Percentiles rank a stretch among this genome's conserved stretches.
Evolutionary conservation across 805 yeast genomes (phyloP).

Genomic region (Saccharomycopsis fibuligera): DNA sequence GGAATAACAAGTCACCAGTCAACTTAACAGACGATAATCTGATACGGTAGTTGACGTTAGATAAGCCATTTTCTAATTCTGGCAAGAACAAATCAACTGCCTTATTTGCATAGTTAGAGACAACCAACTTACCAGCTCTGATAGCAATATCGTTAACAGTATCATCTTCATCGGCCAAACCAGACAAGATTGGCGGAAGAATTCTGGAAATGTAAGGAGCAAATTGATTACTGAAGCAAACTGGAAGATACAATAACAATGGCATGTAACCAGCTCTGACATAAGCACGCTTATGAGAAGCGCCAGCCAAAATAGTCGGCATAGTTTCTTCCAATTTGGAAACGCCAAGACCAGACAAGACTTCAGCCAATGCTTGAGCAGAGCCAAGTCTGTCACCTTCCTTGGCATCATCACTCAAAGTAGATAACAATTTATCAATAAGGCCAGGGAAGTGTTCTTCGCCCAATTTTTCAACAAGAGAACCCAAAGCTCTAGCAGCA

Average conservation of each 20-base stretch:
- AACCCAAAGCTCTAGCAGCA: constrained; percentile 95
- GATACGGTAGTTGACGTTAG: constrained; percentile 77
- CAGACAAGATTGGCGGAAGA: constrained; percentile 86
- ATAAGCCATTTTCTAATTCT: constrained; percentile 84
- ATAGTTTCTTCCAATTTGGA: constrained; percentile 81
- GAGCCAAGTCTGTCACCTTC: constrained; percentile 94
- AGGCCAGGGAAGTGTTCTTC: constrained; percentile 92
- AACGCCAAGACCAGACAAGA: constrained; percentile 85
- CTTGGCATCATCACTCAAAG: constrained; percentile 68
- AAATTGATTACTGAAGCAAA: constrained; percentile 87
- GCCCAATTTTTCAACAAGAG: constrained; percentile 91
- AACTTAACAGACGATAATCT: constrained; percentile 91
- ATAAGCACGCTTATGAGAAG: constrained; percentile 58
- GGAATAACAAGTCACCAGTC: constrained; percentile 90
- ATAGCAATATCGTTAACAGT: constrained; percentile 82
- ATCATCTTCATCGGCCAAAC: constrained; percentile 86
- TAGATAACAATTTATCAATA: constrained; percentile 69
- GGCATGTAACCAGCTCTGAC: constrained; percentile 93
- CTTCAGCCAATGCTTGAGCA: constrained; percentile 95
- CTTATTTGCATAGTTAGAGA: constrained; percentile 81
- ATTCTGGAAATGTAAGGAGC: constrained; percentile 81
- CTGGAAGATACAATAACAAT: constrained; percentile 80
- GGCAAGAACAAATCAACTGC: constrained; percentile 93
- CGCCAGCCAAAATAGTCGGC: constrained; percentile 70
- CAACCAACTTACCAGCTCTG: constrained; percentile 89